Evolutionary conservation across 2,329 filamentous ascomycete genomes (phyloP), one percentile per base, ranked within the genome.

Genomic region (Penicillium sp.): DNA sequence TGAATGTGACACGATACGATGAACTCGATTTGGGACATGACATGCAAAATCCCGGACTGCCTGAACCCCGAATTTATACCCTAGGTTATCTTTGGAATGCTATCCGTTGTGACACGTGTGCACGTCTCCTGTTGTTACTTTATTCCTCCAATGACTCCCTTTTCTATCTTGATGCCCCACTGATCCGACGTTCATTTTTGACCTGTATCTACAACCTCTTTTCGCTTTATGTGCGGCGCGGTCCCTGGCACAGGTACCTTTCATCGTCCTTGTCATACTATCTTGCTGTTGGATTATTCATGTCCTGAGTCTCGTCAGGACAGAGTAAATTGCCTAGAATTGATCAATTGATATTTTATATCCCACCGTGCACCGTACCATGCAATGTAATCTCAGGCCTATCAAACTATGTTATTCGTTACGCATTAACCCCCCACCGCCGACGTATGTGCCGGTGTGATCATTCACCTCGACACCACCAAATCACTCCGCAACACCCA

Each of bases 401-500:
- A 26, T 26, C 24, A 6, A 26, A 7, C 24, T 39, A 39, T 39
- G 36, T 6, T 13, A 39, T 21, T 39, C 16, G 12, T 39, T 13
- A 23, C 18, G 12, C 36, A 3, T 39, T 13, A 26, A 16, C 18
- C 38, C n/a, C 12, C 24, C 31, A 16, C 34, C n/a, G n/a, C n/a
- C n/a, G n/a, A n/a, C n/a, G n/a, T n/a, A n/a, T n/a, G n/a, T n/a
- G n/a, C 26, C 53, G 21, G 18, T 29, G 33, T 36, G 6, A 4
- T 24, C 10, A 15, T 46, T 70, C 57, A 74, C 53, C 70, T 62
- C 33, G 57, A 63, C 47, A 78, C 74, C 29, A 77, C 74, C 39
- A 96, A 72, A 76, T 96, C 92, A 57, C 88, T 95, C 59, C 91
- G 79, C 54, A 96, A 81, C 54, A 96, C 86, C 91, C 91, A 96